Evolutionary conservation across 2,329 filamentous ascomycete species (phyloP).

Genomic region (Colletotrichum siamense): DNA sequence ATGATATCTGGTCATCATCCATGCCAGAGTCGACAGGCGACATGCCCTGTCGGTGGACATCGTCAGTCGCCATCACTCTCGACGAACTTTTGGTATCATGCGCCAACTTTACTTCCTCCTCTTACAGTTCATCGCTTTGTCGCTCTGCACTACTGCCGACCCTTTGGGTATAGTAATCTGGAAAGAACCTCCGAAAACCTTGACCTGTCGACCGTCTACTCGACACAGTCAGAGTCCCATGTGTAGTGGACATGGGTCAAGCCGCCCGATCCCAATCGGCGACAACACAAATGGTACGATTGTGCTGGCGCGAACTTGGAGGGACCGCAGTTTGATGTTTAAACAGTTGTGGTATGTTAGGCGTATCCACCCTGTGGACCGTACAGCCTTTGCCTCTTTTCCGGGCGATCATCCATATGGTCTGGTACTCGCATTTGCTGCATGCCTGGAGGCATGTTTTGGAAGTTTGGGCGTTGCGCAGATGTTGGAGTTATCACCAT

Average conservation of each 20-base stretch:
- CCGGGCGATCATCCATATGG: slow-evolving; percentile 46
- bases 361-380: slow-evolving; percentile 46
- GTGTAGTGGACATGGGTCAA: background rate
- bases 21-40: background rate
- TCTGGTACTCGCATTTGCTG: slow-evolving; percentile 37
- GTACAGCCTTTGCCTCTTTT: slow-evolving; percentile 60
- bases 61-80: slow-evolving; percentile 6
- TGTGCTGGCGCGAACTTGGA: background rate
- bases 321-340: background rate
- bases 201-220: background rate
- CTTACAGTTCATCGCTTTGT: background rate
- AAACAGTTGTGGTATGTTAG: slow-evolving; percentile 21
- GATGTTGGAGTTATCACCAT: slow-evolving; percentile 39
- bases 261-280: background rate
- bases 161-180: background rate
- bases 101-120: background rate
- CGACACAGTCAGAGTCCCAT: background rate
- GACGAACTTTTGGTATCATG: background rate
- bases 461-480: slow-evolving; percentile 33
- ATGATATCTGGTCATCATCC: background rate
- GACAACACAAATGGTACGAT: background rate
- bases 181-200: background rate
- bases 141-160: background rate
- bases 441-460: slow-evolving; percentile 42
- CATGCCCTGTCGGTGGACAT: slow-evolving; percentile 15